Percentiles rank a stretch among this genome's conserved stretches.
Conservation (phyloP, 192 early-diverging fungal species). For the Coemansia asiatica region DNA sequence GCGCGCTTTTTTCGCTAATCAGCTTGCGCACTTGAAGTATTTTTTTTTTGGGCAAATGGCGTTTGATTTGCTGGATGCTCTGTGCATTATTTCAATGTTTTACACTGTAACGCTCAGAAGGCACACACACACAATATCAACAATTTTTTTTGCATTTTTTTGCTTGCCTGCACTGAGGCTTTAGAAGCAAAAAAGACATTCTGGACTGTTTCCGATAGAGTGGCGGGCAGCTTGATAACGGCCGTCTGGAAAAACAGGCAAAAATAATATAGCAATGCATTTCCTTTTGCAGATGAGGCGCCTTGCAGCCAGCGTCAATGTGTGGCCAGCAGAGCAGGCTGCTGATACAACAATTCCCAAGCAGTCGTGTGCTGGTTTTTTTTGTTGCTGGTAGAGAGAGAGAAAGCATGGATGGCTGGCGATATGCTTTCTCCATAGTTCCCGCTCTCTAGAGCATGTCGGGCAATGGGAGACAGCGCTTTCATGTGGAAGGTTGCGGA, state of each 20-base stretch:
- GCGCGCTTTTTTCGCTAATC: neutral
- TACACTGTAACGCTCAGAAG: neutral
- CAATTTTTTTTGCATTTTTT: neutral
- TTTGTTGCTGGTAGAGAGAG: neutral
- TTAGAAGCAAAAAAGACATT: neutral
- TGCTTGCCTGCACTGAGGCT: neutral
- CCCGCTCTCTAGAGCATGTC: neutral
- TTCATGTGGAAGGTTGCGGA: neutral
- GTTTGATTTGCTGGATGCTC: neutral
- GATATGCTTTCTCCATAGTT: neutral
- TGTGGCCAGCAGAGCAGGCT: neutral
- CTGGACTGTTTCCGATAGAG: neutral
- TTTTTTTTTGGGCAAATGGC: neutral
- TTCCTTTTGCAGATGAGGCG: neutral
- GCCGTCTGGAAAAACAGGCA: neutral
- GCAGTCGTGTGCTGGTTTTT: neutral
- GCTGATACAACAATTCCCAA: neutral
- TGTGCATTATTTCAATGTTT: neutral
- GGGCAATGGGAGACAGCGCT: neutral
- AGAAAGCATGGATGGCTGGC: neutral
- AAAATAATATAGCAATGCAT: neutral
- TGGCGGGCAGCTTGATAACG: neutral
- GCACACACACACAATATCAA: too few relatives aligned
- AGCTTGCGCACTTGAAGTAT: neutral
- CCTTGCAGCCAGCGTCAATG: neutral